A percentile compares a stretch with the other conserved stretches of the same genome.
Evolutionary conservation across 164 flowering plant species (phyloP).

Genomic region (Echeveria elegans): DNA sequence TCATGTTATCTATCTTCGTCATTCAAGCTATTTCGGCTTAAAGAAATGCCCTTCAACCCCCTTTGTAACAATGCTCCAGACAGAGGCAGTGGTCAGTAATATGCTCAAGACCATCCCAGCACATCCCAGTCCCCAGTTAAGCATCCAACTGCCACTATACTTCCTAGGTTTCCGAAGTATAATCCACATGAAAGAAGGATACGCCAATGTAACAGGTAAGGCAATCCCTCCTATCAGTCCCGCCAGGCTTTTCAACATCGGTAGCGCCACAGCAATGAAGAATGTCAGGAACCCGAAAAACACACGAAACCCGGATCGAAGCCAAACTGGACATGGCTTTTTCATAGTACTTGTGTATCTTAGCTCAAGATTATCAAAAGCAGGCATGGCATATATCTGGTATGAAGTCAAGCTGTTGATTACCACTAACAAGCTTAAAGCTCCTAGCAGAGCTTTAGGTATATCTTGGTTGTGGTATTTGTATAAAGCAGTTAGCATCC

Average conservation of each 20-base stretch:
- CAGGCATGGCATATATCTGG: conserved; percentile 59
- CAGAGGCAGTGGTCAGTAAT: conserved; percentile 28
- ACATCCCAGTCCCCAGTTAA: conserved; percentile 37
- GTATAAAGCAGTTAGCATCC: conserved; percentile 30
- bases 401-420: conserved; percentile 42
- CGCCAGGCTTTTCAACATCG: conserved; percentile 42
- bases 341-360: conserved; percentile 35
- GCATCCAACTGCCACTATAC: conserved; percentile 26
- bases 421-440: conserved; percentile 31
- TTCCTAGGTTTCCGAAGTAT: conserved; percentile 29
- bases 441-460: conserved; percentile 24
- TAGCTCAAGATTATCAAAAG: conserved; percentile 44
- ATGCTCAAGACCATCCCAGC: conserved; percentile 34
- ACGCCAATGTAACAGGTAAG: conserved; percentile 41
- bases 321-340: conserved; percentile 45
- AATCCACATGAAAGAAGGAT: conserved; percentile 57
- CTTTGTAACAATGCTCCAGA: conserved; percentile 31
- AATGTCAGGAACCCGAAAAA: conserved; percentile 39
- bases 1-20: conserved; percentile 6
- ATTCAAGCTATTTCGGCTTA: conserved; percentile 24
- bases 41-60: conserved; percentile 40
- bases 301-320: conserved; percentile 25
- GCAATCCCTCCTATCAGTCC: conserved; percentile 52
- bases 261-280: conserved; percentile 44
- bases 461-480: conserved; percentile 31